phyloP scores from a whole-genome alignment of 2,329 filamentous ascomycete genomes.

The Botrytis aclada region DNA sequence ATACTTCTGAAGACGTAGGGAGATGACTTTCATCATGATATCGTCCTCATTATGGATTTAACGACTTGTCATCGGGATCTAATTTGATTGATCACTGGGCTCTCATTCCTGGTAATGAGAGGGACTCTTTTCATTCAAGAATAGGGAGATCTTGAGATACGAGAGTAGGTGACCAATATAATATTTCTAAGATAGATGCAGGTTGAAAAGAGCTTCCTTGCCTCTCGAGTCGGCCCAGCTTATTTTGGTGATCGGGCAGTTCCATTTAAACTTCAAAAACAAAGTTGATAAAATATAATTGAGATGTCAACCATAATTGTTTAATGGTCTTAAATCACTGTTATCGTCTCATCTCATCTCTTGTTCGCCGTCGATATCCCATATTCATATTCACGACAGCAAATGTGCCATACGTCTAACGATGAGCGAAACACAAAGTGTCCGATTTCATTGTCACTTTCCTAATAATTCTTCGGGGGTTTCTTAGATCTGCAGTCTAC shows the following conservation, averaged over 20 bases:
- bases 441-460: neutral
- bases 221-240: neutral
- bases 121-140: neutral
- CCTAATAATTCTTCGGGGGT: neutral
- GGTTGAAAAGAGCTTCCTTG: neutral
- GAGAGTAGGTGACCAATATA: neutral
- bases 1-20: too few relatives aligned
- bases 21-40: neutral
- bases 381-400: neutral
- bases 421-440: neutral
- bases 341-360: neutral
- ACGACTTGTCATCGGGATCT: neutral
- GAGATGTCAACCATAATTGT: accelerated
- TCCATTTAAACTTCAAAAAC: neutral
- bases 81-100: neutral
- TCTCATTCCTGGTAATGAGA: neutral
- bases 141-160: neutral
- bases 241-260: neutral
- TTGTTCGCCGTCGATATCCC: neutral
- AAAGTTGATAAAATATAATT: neutral
- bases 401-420: neutral
- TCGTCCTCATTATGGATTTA: neutral
- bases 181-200: neutral
- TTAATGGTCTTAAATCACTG: neutral
- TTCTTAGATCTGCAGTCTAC: neutral